Evolutionary conservation across 495 filamentous ascomycete genomes (phyloP).

Genomic region (Penicillium canariense): DNA sequence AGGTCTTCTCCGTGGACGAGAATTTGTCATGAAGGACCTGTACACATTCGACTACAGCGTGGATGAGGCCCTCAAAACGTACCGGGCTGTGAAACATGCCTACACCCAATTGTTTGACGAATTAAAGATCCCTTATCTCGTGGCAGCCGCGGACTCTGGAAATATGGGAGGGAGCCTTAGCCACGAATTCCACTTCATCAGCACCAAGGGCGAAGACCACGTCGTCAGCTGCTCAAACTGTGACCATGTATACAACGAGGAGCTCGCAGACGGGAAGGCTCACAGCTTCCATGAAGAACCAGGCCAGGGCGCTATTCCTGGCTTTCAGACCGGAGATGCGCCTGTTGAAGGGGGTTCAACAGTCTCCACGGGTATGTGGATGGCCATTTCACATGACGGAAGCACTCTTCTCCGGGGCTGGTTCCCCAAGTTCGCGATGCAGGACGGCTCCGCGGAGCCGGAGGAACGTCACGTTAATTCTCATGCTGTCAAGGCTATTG

Average conservation of each 20-base stretch:
- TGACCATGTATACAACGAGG: slow-evolving; percentile 79
- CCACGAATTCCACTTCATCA: slow-evolving; percentile 89
- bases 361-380: slow-evolving; percentile 54
- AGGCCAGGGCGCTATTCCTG: slow-evolving; percentile 12
- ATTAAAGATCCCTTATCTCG: slow-evolving; percentile 76
- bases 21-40: slow-evolving; percentile 98
- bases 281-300: slow-evolving; percentile 17
- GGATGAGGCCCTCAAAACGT: slow-evolving; percentile 69
- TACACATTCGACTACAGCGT: slow-evolving; percentile 85
- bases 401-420: slow-evolving; percentile 64
- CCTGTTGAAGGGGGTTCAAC: slow-evolving; percentile 25
- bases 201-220: slow-evolving; percentile 79
- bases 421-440: slow-evolving; percentile 51
- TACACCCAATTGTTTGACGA: slow-evolving; percentile 79
- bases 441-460: slow-evolving; percentile 31
- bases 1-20: slow-evolving; percentile 83
- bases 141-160: slow-evolving; percentile 89
- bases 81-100: slow-evolving; percentile 63
- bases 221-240: slow-evolving; percentile 74
- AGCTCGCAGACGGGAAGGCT: slow-evolving; percentile 58
- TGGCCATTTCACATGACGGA: slow-evolving; percentile 67
- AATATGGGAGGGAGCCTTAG: slow-evolving; percentile 90
- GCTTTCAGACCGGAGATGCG: slow-evolving; percentile 33
- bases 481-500: slow-evolving; percentile 64
- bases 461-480: slow-evolving; percentile 61